Evolutionary conservation across 768 basidiomycete species (phyloP).

Genomic region (Tulasnella sp.): DNA sequence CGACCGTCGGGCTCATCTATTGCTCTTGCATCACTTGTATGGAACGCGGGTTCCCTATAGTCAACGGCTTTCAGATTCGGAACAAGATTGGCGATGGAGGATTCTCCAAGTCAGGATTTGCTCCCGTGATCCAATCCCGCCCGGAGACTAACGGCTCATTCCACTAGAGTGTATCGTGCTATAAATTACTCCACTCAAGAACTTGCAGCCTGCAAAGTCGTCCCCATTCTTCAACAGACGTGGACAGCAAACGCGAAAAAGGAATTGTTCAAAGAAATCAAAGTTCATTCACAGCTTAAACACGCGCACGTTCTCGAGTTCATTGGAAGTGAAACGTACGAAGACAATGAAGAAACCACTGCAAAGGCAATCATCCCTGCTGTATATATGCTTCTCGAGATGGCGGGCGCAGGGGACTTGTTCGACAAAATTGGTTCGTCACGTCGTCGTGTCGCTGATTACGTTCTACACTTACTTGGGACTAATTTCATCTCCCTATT

Average conservation of each 20-base stretch:
- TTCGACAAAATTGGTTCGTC: constrained; percentile 95
- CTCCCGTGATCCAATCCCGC: constrained; percentile 7
- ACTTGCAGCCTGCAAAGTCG: constrained; percentile 85
- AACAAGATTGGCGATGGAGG: constrained; percentile 82
- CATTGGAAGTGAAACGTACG: constrained; percentile 69
- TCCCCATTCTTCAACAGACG: constrained; percentile 58
- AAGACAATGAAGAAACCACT: constrained; percentile 40
- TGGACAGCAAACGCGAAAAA: constrained; percentile 64
- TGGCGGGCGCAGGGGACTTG: constrained; percentile 89
- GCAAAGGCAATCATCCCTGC: constrained; percentile 58
- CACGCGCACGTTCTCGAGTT: constrained; percentile 81
- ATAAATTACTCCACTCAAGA: constrained; percentile 60
- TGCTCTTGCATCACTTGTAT: not conserved
- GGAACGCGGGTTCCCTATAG: constrained; percentile 10
- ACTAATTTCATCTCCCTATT: not conserved
- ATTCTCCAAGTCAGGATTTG: constrained; percentile 66
- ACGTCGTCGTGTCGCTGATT: not conserved
- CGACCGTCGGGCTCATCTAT: not conserved
- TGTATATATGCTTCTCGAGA: constrained; percentile 87
- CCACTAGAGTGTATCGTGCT: constrained; percentile 72
- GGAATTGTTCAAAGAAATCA: constrained; percentile 85
- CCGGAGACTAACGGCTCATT: not conserved
- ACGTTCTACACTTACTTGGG: not conserved
- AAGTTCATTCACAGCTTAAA: constrained; percentile 76
- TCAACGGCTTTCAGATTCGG: constrained; percentile 58